Evolutionary conservation across 2,329 filamentous ascomycete species (phyloP), one percentile per base, ranked within the genome.

Genomic region (Cercospora sojina): DNA sequence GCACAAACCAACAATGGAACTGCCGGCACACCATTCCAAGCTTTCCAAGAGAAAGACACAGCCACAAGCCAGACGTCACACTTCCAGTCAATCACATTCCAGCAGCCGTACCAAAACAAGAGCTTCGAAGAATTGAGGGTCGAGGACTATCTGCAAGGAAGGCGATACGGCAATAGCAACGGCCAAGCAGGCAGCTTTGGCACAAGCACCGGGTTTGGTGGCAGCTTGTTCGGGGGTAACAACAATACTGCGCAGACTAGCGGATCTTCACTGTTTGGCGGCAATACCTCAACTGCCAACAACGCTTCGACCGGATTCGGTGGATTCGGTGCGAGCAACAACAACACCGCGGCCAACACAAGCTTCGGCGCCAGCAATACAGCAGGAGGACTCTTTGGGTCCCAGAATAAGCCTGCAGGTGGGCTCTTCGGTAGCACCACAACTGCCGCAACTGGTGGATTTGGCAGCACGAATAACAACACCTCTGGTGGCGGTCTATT

Each of bases 141-240:
- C 68, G 92, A 88, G 55, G 95, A 99, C 79, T 99, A 99, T 77
- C 87, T 89, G 66, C 91, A 93, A 78, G 93, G 93, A 59, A 88
- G 93, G 66, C 90, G 90, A 62, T 92, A 87, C 77, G 95, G 93
- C 35, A 96, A 94, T 79, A 85, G 86, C 49, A 92, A 90, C 68
- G 92, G 92, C 31, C 90, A 93, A 71, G 83, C 87, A 56, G 93
- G 93, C 66, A 91, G 90, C 7, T 97, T 97, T 78, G 94, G 93
- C 18, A 84, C 88, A 66, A 85, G 82, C 72, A 86, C 85, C 3
- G 81, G 81, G 1, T 84, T 83, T 59, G 77, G 77, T 55, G 82
- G 79, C 25, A 74, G 77, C 66, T 62, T 75, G 8, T 79, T 79
- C 55, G 77, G 77, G 18, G 79, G 71, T 23, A 74, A 71, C 38